Base-by-base conservation (phyloP, 192 early-diverging fungal species). In the Entomortierella lignicola region DNA sequence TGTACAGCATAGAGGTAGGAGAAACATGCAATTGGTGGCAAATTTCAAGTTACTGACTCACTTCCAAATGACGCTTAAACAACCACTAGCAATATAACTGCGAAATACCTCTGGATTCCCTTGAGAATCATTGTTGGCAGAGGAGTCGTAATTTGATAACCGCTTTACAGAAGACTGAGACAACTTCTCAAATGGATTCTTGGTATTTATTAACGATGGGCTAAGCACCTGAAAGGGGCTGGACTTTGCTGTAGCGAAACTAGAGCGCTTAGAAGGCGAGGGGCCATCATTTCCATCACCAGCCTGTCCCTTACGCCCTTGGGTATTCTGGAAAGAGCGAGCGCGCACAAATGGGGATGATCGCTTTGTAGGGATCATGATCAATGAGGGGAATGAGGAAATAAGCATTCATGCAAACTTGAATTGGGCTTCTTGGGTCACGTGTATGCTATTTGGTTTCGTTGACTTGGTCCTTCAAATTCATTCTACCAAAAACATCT, bases 131-230 rank as follows among this genome's bases (percentile, higher is more conserved):
- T 39, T 57, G 23, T 25, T 15, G 10, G 32, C 8, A 1, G 66
- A n/a, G 7, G 64, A 48, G 4, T 26, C 21, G n/a, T n/a, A n/a
- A n/a, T n/a, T n/a, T 20, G 70, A 56, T 17, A 25, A 25, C 7
- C 25, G 18, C 5, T 27, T 60, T 12, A 48, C 23, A 0, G 63
- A 34, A 2, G 31, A 44, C 43, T 50, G 39, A 30, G 47, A 32
- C 1, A 79, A 51, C 37, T 64, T 79, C 27, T 79, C 75, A 23
- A 79, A 79, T 7, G 75, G 75, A 41, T 79, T 79, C 27, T 52
- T 69, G 20, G 55, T 50, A 15, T 30, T 60, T 11, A 53, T 70
- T 42, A 69, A 26, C 21, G 68, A 60, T 18, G 67, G 57, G 51
- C 51, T 65, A 4, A 79, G 39, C 17, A 79, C 75, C 41, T 79